Percentiles rank a stretch among this genome's conserved stretches.
phyloP scores from a whole-genome alignment of 208 protist genomes.

The Leishmania tropica region DNA sequence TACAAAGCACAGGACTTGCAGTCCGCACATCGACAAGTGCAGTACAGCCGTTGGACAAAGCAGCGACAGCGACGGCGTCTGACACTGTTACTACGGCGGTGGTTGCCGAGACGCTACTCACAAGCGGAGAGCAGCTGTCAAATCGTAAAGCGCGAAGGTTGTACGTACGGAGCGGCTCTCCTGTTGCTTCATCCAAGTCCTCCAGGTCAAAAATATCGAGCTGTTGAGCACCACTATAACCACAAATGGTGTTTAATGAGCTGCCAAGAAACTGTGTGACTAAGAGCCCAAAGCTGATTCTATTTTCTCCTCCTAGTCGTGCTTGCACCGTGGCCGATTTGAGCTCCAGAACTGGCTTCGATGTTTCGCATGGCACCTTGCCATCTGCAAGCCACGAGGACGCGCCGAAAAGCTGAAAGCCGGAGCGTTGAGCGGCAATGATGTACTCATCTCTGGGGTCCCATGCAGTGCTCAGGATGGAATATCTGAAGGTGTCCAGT shows the following conservation, averaged over 20 bases:
- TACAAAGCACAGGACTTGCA: conserved; percentile 18
- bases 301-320: conserved; percentile 20
- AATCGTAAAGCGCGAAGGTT: conserved; percentile 20
- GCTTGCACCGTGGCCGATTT: conserved; percentile 16
- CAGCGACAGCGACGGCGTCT: conserved; percentile 38
- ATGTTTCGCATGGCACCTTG: neutral
- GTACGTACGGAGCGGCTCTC: conserved; percentile 53
- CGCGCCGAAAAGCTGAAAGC: conserved; percentile 29
- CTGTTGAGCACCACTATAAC: conserved; percentile 39
- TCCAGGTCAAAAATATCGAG: conserved; percentile 84
- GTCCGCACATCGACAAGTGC: conserved; percentile 48
- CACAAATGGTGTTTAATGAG: conserved; percentile 45
- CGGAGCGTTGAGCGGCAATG: conserved; percentile 19
- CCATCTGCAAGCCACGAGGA: neutral
- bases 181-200: conserved; percentile 63
- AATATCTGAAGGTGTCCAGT: conserved; percentile 25
- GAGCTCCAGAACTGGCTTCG: conserved; percentile 12
- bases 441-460: conserved; percentile 32
- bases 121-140: neutral
- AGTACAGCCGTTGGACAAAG: conserved; percentile 49
- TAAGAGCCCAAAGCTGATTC: conserved; percentile 56
- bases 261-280: conserved; percentile 51
- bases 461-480: conserved; percentile 19
- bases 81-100: conserved; percentile 41
- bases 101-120: conserved; percentile 8